Percentiles rank a stretch among this genome's conserved stretches.
Evolutionary conservation across 1,284 basidiomycete genomes (phyloP).

Genomic region (Rhodotorula sp.): DNA sequence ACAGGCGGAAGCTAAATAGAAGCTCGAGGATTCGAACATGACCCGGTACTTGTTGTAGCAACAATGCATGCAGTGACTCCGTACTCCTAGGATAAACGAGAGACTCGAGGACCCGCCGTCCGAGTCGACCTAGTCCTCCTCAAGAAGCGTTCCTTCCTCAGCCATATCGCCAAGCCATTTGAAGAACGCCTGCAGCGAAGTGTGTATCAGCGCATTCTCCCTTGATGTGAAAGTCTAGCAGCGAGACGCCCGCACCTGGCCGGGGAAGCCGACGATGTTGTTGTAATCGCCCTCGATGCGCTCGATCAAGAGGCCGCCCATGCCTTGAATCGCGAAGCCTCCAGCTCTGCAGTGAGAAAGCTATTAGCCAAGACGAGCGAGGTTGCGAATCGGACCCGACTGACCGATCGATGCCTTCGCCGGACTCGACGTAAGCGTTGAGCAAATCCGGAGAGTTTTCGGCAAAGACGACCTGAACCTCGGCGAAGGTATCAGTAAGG

Average conservation of each 20-base stretch:
- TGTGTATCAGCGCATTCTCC: neutral
- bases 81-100: neutral
- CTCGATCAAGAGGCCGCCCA: slow-evolving; percentile 73
- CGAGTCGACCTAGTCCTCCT: slow-evolving; percentile 24
- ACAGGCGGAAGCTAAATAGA: slow-evolving; percentile 63
- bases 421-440: slow-evolving; percentile 79
- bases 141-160: slow-evolving; percentile 57
- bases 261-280: slow-evolving; percentile 89
- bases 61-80: neutral
- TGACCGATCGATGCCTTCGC: slow-evolving; percentile 77
- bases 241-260: slow-evolving; percentile 56
- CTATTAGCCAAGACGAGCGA: neutral
- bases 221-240: neutral
- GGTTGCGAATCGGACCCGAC: neutral
- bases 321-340: slow-evolving; percentile 91
- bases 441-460: slow-evolving; percentile 55
- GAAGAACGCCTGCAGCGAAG: slow-evolving; percentile 55
- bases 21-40: too few species aligned
- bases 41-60: neutral
- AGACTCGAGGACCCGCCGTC: neutral
- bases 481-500: neutral
- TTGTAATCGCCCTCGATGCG: slow-evolving; percentile 88
- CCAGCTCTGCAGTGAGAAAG: slow-evolving; percentile 58
- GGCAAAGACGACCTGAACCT: slow-evolving; percentile 46
- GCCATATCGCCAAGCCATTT: slow-evolving; percentile 63